These are phyloP conservation scores for Beauveria sp. DNA, from an alignment of 2,329 filamentous ascomycete species.

Conservation along the genomic window DNA sequence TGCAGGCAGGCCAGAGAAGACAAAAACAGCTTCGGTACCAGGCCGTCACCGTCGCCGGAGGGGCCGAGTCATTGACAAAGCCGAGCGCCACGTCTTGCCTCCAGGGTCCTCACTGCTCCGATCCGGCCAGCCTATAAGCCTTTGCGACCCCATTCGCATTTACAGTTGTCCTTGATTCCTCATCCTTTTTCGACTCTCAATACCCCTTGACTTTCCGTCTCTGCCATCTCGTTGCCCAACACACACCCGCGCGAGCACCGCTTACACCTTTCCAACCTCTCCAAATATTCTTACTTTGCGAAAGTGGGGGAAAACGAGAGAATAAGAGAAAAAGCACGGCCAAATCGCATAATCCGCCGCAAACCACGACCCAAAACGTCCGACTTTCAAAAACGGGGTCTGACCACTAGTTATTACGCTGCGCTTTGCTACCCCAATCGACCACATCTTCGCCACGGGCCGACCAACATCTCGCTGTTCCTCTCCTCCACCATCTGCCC, in stretches of 20 bases:
- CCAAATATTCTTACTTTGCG: not conserved
- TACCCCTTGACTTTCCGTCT: not conserved
- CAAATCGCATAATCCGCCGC: not conserved
- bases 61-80: constrained; percentile 9
- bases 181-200: not conserved
- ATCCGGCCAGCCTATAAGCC: not conserved
- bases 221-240: not conserved
- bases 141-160: not conserved
- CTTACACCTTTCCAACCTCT: not conserved
- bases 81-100: not conserved
- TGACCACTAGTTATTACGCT: not conserved
- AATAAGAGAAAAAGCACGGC: not conserved
- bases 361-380: not conserved
- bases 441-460: not conserved
- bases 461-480: not conserved
- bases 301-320: constrained; percentile 1
- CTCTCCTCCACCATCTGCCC: not conserved
- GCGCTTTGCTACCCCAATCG: not conserved
- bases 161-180: not conserved
- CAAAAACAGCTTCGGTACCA: not conserved
- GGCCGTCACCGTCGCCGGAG: constrained; percentile 4
- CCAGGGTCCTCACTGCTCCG: not conserved
- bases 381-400: constrained; percentile 4
- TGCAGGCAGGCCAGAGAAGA: not conserved
- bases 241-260: not conserved